A percentile compares a stretch with the other conserved stretches of the same genome.
These are phyloP conservation scores for Pleurostoma richardsiae DNA, from an alignment of 2,329 filamentous ascomycete genomes.

Conservation along the genomic window DNA sequence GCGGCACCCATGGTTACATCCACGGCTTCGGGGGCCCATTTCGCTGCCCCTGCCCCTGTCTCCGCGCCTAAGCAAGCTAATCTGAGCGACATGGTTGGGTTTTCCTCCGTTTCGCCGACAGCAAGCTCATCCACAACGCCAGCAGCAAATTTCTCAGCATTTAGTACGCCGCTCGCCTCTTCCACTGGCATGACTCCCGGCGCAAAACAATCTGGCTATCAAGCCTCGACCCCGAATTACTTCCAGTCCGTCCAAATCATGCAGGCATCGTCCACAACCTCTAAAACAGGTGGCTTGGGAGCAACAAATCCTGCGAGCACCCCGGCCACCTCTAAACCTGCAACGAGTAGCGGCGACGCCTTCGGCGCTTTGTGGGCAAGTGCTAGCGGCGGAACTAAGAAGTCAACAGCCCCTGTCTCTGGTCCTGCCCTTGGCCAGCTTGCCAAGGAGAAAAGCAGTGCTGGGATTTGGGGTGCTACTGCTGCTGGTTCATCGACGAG, in stretches of 20 bases:
- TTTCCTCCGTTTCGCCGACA: constrained; percentile 76
- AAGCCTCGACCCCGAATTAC: constrained; percentile 84
- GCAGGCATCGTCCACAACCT: constrained; percentile 7
- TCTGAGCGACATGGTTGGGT: constrained; percentile 72
- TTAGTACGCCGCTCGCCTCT: constrained; percentile 40
- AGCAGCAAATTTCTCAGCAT: constrained; percentile 60
- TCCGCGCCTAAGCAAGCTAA: constrained; percentile 78
- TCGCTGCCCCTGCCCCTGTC: constrained; percentile 77
- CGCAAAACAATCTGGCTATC: constrained; percentile 59
- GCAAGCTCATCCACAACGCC: constrained; percentile 50
- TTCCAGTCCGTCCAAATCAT: constrained; percentile 71
- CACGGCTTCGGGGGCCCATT: constrained; percentile 58
- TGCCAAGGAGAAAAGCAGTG: constrained; percentile 95
- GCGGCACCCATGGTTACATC: constrained; percentile 40
- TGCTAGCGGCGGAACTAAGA: constrained; percentile 71
- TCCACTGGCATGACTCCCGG: constrained; percentile 30
- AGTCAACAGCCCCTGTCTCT: constrained; percentile 55
- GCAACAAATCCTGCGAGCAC: constrained; percentile 14
- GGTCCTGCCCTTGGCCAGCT: constrained; percentile 85
- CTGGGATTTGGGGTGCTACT: constrained; percentile 85
- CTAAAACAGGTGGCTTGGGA: constrained; percentile 13
- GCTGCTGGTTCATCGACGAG: constrained; percentile 28
- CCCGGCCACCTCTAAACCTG: constrained; percentile 30
- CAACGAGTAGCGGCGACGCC: constrained; percentile 66
- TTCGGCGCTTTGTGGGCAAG: constrained; percentile 85